Base-by-base conservation (phyloP, 345 rosid genomes). In the Clausena lansium region DNA sequence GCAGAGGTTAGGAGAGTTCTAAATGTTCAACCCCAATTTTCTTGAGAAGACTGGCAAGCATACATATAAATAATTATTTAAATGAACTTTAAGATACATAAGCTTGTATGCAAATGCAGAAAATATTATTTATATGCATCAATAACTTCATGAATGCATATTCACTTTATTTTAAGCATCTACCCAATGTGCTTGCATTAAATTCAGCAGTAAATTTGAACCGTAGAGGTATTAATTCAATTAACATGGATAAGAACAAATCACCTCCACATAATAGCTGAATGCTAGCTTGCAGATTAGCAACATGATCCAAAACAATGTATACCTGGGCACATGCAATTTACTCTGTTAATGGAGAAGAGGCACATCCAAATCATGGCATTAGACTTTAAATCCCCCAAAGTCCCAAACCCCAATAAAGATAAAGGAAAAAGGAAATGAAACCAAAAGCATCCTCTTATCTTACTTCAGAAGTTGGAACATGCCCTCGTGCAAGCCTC, bases 241-340 rank as follows among this genome's bases (percentile, higher is more conserved):
- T 76, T 57, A 79, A 71, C 27, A 65, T 54, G 65, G 33, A 65
- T 33, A 57, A 83, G 66, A 59, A 72, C 66, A 80, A 77, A 58
- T 76, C 79, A 94, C 98, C 99, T 96, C 98, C 83, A 96, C 94
- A 81, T 92, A 96, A 84, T 91, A 96, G 93, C 99, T 96, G 88
- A 96, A 94, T 57, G 97, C 97, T 69, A 96, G 89, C 89, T 96
- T 96, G 95, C 97, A 81, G 45, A 94, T 89, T 71, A 96, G 86
- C 70, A 96, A 84, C 91, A 94, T 61, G 89, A 92, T 87, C 99
- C 99, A 96, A 75, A 96, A 94, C 76, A 91, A 77, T 45, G 99
- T 92, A 84, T 96, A 96, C 94, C 99, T 96, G 86, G 67, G 38
- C 41, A 81, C 35, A 84, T 35, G 41, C 75, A 82, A 81, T 70